Base-by-base conservation (phyloP, 495 filamentous ascomycete genomes). In the Pyrenula aspistea region DNA sequence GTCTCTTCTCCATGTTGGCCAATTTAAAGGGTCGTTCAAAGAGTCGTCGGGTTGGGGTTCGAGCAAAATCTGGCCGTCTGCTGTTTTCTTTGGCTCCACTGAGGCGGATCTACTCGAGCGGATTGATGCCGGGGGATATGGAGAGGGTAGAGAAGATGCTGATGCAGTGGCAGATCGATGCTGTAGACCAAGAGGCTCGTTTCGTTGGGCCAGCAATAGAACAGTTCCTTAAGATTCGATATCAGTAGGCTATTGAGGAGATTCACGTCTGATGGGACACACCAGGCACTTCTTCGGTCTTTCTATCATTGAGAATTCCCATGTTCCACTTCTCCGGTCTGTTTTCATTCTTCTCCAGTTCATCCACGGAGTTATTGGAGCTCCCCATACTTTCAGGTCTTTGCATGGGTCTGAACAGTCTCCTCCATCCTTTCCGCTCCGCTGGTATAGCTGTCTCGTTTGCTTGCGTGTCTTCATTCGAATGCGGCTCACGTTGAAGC, bases 221-320 rank as follows among this genome's bases (percentile, higher is more conserved):
- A 96, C 79, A 25, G 90, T 93, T 31, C 89, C 89, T 93, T 56
- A 11, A 20, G 23, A 55, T 50, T 53, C n/a, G 59, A 59, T 47
- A 49, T 48, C 57, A 24, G 61, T 25, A 25, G 50, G 51, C 52
- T 12, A 21, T 12, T 19, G 49, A 19, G 2, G 31, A 36, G 20
- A 62, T 53, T 52, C 10, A 42, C 47, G 21, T 3, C 31, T 20
- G 36, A n/a, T 55, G 22, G 20, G 25, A 70, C 80, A 58, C 72
- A 91, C 92, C 92, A 62, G 92, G 93, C 21, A 97, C 93, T 72
- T 95, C 88, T 42, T 94, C 87, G 0, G 92, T 96, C 53, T 84
- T 69, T 56, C 66, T 78, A 61, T 95, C 89, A 65, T 90, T 91
- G 36, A 96, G 67, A 20, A 97, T 85, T 42, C 91, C 92, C 71